Evolutionary conservation across 208 protist genomes (phyloP), one percentile per base, ranked within the genome.

Genomic region (Leishmania gerbilli): DNA sequence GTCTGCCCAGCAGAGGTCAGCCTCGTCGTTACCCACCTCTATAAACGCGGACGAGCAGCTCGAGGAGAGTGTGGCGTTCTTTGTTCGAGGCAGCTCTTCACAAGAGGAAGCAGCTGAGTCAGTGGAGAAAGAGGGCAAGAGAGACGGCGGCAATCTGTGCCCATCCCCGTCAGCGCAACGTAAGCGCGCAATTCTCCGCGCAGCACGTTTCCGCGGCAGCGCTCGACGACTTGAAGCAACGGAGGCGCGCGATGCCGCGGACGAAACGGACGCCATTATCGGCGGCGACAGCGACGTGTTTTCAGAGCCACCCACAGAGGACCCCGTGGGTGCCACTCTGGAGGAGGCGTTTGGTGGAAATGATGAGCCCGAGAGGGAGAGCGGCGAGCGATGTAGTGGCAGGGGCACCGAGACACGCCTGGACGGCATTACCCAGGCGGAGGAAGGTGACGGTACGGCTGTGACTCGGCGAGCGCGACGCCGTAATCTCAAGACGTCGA

Each of bases 281-380:
- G 11, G n/a, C 42, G 68, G 37, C 24, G 31, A 17, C 2, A 34
- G 37, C 4, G 37, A 17, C 24, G 21, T 31, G 37, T 51, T 72
- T 72, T 47, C 68, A 72, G 68, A 72, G 68, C 68, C 27, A 11
- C 42, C 68, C 42, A 72, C 68, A 47, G 68, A 72, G 68, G 68
- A 72, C 24, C 68, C 68, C 68, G 4, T 72, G 15, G 19, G 40
- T n/a, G 19, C 40, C 31, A 60, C 31, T n/a, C 7, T 15, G 5
- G 31, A 40, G 17, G 71, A 76, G n/a, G 49, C 58, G 21, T 62
- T 47, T 60, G 47, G 51, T 42, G 71, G 51, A 34, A 8, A 7
- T 76, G 71, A 34, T 55, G 71, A 55, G n/a, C 71, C n/a, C 17
- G n/a, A 62, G 71, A 55, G 53, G 15, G 49, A 27, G 3, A 2